phyloP scores from a whole-genome alignment of 441 rosid species.

The Pelargonium australe region DNA sequence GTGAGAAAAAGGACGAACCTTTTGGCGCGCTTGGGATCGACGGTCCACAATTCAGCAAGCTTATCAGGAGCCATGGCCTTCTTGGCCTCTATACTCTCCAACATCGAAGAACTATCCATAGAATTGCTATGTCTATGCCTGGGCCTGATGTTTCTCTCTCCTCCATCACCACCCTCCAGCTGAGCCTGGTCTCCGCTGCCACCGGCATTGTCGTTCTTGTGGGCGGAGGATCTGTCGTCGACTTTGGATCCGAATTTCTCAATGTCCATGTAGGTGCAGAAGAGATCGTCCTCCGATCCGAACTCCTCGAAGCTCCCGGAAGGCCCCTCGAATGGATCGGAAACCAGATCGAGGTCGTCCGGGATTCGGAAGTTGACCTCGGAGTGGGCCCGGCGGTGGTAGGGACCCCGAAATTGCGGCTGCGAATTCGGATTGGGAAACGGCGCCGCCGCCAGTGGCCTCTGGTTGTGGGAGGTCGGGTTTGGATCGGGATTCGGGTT shows the following conservation, averaged over 20 bases:
- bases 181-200: slow-evolving; percentile 23
- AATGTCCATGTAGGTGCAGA: slow-evolving; percentile 73
- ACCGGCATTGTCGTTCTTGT: slow-evolving; percentile 33
- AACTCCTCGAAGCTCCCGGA: slow-evolving; percentile 50
- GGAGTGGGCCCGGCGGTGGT: slow-evolving; percentile 72
- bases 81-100: slow-evolving; percentile 78
- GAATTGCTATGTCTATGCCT: slow-evolving; percentile 79
- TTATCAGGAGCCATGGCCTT: slow-evolving; percentile 94
- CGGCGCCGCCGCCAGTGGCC: slow-evolving; percentile 4
- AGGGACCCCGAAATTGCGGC: slow-evolving; percentile 33
- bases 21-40: slow-evolving; percentile 86
- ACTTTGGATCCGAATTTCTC: slow-evolving; percentile 54
- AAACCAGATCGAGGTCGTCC: slow-evolving; percentile 63
- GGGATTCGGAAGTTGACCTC: slow-evolving; percentile 76
- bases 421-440: slow-evolving; percentile 17
- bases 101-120: slow-evolving; percentile 53
- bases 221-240: slow-evolving; percentile 25
- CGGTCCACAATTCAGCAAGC: slow-evolving; percentile 74
- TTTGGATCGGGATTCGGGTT: slow-evolving; percentile 18
- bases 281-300: slow-evolving; percentile 83
- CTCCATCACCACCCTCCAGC: slow-evolving; percentile 18
- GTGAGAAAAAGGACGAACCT: no score
- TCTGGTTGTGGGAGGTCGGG: neutral
- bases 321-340: slow-evolving; percentile 49
- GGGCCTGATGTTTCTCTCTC: slow-evolving; percentile 25